A percentile compares a stretch with the other conserved stretches of the same genome.
Conservation (phyloP, 2,329 filamentous ascomycete species). For the Aspergillus ochraceus region DNA sequence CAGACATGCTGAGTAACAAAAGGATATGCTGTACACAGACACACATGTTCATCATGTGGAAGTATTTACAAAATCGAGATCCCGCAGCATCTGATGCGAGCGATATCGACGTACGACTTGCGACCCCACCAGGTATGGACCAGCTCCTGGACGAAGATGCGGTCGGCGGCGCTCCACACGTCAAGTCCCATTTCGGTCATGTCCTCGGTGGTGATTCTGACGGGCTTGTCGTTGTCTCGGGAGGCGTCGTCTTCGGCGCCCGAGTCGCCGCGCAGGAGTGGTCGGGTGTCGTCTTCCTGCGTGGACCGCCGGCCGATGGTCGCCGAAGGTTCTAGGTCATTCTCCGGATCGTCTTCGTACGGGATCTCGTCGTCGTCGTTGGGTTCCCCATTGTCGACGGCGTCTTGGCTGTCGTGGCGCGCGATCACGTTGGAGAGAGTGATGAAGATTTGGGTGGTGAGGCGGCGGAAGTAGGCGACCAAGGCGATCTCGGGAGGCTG, state of each 20-base stretch:
- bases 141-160: conserved; percentile 47
- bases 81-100: conserved; percentile 49
- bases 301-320: conserved; percentile 26
- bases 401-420: conserved; percentile 35
- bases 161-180: conserved; percentile 49
- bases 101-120: conserved; percentile 43
- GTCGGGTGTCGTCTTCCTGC: conserved; percentile 28
- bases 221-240: conserved; percentile 21
- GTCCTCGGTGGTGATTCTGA: conserved; percentile 45
- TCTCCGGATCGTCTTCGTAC: conserved; percentile 25
- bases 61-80: conserved; percentile 41
- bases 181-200: conserved; percentile 52
- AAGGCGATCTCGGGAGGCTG: conserved; percentile 48
- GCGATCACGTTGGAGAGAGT: conserved; percentile 45
- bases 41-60: neutral
- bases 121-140: conserved; percentile 49
- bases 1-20: neutral
- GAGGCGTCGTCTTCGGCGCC: conserved; percentile 3
- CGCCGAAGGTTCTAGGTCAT: conserved; percentile 23
- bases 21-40: neutral
- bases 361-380: conserved; percentile 17
- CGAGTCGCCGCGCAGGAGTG: conserved; percentile 21
- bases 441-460: conserved; percentile 49
- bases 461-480: conserved; percentile 52
- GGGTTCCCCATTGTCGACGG: conserved; percentile 21